Conservation (phyloP, 768 basidiomycete genomes). For the Candolleomyces eurysporus region DNA sequence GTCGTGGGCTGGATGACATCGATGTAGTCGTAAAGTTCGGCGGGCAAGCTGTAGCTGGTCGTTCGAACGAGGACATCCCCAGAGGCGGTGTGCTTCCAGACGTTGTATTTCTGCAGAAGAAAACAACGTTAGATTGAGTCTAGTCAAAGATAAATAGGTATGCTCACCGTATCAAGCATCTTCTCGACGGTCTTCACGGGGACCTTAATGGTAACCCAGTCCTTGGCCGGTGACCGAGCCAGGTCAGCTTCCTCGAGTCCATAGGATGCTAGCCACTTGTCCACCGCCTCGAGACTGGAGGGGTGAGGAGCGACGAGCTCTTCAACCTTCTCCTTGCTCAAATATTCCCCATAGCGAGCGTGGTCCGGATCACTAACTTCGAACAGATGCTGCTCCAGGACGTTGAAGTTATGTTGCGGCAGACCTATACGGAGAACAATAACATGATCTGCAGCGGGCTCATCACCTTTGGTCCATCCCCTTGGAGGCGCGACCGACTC, state of each 20-base stretch:
- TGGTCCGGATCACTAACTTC: constrained; percentile 59
- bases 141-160: background rate
- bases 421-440: constrained; percentile 60
- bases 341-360: constrained; percentile 51
- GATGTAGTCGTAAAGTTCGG: constrained; percentile 54
- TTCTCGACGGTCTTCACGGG: constrained; percentile 60
- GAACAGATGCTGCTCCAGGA: constrained; percentile 50
- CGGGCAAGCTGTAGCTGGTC: constrained; percentile 65
- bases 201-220: constrained; percentile 64
- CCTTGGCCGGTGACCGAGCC: constrained; percentile 58
- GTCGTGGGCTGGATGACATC: constrained; percentile 75
- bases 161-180: constrained; percentile 65
- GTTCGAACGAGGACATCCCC: constrained; percentile 62
- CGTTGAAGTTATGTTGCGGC: constrained; percentile 48
- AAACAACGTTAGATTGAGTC: background rate
- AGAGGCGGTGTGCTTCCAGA: constrained; percentile 54
- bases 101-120: constrained; percentile 51
- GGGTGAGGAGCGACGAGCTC: constrained; percentile 56
- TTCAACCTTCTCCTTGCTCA: constrained; percentile 68
- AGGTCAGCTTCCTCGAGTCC: constrained; percentile 49
- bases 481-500: constrained; percentile 38
- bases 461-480: constrained; percentile 40
- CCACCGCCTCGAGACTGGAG: constrained; percentile 50
- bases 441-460: constrained; percentile 41
- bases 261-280: constrained; percentile 59